Evolutionary conservation across 2,329 filamentous ascomycete species (phyloP), one percentile per base, ranked within the genome.

Genomic region (Cladosporium sp.): DNA sequence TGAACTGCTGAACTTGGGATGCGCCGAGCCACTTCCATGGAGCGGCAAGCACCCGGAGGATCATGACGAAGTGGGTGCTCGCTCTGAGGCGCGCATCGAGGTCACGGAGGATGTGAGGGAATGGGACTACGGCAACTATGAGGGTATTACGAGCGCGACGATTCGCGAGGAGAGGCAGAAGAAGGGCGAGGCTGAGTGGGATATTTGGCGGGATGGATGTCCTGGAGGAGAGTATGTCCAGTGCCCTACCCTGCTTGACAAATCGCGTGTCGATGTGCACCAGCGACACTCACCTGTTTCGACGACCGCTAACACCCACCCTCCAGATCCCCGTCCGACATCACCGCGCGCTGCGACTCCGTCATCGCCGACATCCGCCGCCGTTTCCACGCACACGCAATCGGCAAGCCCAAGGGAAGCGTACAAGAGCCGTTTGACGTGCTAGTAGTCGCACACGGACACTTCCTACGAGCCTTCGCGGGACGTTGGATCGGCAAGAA

Each of bases 121-220:
- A 73, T 89, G 87, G 87, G 83, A 85, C 66, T 89, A 89, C 74
- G 86, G 87, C 54, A 77, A 82, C 66, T 89, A 89, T 72, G 87
- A 89, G 73, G 87, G 87, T 13, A 73, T 87, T 26, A 80, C 80
- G 54, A 80, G 78, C 8, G 71, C 77, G n/a, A 77, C 86, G 70
- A 88, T 89, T 59, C 76, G 78, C 16, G 72, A 76, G 30, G 69
- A 77, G 67, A 79, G 86, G 65, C 76, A 79, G 67, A 69, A 79
- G 64, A 76, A 78, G 10, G 84, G 84, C 0, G 64, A 80, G 70
- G 85, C 85, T 59, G 82, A 79, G 66, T 96, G 92, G 92, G 90
- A 95, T 80, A 96, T 96, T 67, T 96, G 92, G 92, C 83, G 82
- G 23, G 91, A 96, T 76, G 92, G 92, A 0, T 96, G 93, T 79